Evolutionary conservation across 305 asterid genomes (phyloP).

Genomic region (Fraxinus velutina): DNA sequence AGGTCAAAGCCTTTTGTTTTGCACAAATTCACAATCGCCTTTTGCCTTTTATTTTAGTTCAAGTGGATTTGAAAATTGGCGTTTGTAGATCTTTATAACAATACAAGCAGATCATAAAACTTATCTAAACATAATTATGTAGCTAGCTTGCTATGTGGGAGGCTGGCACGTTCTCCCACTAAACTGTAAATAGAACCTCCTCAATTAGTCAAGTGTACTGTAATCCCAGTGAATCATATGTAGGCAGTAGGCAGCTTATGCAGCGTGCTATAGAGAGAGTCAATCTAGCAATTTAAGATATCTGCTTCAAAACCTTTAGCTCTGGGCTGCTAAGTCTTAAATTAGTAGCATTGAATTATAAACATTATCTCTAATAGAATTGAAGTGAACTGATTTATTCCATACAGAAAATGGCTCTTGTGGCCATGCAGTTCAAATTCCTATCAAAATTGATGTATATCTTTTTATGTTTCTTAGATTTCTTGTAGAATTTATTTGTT

Average conservation of each 20-base stretch:
- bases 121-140: neutral
- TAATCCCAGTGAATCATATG: neutral
- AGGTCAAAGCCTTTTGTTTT: neutral
- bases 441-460: neutral
- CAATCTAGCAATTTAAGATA: neutral
- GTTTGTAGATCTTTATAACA: neutral
- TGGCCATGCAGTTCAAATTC: neutral
- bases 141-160: neutral
- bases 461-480: conserved; percentile 7
- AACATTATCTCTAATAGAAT: neutral
- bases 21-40: neutral
- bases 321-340: neutral
- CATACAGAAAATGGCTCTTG: neutral
- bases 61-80: neutral
- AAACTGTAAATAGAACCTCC: neutral
- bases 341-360: conserved; percentile 9
- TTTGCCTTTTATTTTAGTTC: neutral
- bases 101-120: neutral
- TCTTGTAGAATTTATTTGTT: neutral
- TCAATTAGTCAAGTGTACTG: neutral
- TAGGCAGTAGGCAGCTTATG: neutral
- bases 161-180: neutral
- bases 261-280: neutral
- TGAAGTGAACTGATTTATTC: conserved; percentile 7
- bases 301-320: neutral